Evolutionary conservation across 495 filamentous ascomycete species (phyloP).

Genomic region (Penicillium subrubescens): DNA sequence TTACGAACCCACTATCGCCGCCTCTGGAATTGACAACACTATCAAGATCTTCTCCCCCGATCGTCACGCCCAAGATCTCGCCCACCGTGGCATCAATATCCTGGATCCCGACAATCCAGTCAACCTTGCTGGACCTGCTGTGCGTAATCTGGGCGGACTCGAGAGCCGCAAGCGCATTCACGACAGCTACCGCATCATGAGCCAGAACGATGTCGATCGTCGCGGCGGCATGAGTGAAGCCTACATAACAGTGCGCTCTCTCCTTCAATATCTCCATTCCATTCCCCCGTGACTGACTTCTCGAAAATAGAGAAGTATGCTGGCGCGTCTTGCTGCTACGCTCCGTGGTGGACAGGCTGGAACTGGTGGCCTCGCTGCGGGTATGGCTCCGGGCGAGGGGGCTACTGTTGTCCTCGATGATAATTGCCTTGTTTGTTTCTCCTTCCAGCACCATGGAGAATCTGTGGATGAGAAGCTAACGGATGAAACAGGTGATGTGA

Average conservation of each 20-base stretch:
- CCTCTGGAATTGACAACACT: conserved; percentile 72
- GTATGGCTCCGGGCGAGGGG: conserved; percentile 18
- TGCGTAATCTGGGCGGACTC: conserved; percentile 43
- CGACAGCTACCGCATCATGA: conserved; percentile 63
- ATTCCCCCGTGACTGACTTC: conserved; percentile 20
- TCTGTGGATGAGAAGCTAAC: conserved; percentile 2
- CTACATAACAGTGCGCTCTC: conserved; percentile 59
- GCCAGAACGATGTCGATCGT: conserved; percentile 64
- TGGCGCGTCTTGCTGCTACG: conserved; percentile 54
- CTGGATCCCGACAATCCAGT: conserved; percentile 43
- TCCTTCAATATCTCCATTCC: conserved; percentile 1
- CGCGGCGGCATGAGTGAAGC: conserved; percentile 63
- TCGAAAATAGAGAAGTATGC: conserved; percentile 56
- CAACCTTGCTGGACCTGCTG: conserved; percentile 31
- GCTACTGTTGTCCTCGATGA: conserved; percentile 43
- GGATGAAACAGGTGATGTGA: conserved; percentile 28
- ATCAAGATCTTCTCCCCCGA: conserved; percentile 78
- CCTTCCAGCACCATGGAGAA: not conserved
- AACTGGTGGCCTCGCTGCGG: conserved; percentile 10
- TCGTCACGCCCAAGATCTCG: conserved; percentile 57
- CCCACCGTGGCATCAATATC: conserved; percentile 58
- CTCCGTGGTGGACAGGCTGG: conserved; percentile 17
- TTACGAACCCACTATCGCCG: conserved; percentile 70
- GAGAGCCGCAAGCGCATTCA: conserved; percentile 61
- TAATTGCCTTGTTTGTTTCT: conserved; percentile 43